Conservation (phyloP, 192 early-diverging fungal species). For the Coemansia sp. region DNA sequence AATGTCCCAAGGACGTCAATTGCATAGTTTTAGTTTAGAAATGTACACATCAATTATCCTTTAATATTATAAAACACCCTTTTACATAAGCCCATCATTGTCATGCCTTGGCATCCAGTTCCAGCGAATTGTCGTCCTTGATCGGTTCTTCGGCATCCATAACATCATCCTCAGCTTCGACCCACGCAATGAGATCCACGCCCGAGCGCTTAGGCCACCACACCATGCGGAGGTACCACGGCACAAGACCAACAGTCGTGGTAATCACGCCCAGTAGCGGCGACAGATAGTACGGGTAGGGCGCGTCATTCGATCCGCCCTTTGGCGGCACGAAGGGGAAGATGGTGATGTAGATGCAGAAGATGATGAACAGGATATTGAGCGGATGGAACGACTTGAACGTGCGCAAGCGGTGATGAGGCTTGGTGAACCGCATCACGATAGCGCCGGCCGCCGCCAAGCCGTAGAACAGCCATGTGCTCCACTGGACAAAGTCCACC, state of each 20-base stretch:
- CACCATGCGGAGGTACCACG: constrained; percentile 55
- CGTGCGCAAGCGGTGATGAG: constrained; percentile 43
- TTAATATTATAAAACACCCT: neutral
- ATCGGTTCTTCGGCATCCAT: neutral
- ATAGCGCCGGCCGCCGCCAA: constrained; percentile 57
- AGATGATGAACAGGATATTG: constrained; percentile 55
- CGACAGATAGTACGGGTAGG: constrained; percentile 54
- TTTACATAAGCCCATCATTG: neutral
- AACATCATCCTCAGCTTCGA: constrained; percentile 18
- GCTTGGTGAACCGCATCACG: constrained; percentile 48
- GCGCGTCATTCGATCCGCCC: constrained; percentile 3
- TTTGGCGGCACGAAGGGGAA: constrained; percentile 60
- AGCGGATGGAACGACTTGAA: constrained; percentile 55
- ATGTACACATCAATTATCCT: constrained; percentile 7
- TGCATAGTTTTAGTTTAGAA: constrained; percentile 31
- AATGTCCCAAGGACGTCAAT: constrained; percentile 20
- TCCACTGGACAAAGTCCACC: constrained; percentile 61
- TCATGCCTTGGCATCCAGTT: neutral
- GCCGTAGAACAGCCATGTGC: constrained; percentile 63
- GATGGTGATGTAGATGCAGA: constrained; percentile 54
- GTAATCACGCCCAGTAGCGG: constrained; percentile 52
- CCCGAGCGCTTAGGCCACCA: constrained; percentile 49
- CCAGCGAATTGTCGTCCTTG: constrained; percentile 2
- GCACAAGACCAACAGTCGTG: constrained; percentile 33
- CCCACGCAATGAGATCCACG: constrained; percentile 27